phyloP scores from a whole-genome alignment of 441 rosid genomes.

The Adansonia rubrostipa region DNA sequence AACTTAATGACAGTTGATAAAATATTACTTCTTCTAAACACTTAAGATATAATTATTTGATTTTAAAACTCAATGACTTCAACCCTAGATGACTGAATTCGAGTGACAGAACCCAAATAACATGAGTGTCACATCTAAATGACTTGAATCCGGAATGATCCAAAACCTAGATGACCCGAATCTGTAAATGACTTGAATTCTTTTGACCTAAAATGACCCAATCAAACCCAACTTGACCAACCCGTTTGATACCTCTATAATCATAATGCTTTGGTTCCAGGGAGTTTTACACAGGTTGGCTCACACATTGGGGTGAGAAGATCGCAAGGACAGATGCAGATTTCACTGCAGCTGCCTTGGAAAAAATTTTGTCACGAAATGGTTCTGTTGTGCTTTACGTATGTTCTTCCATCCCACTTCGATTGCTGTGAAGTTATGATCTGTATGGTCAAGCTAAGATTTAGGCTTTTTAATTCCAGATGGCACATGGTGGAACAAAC shows the following conservation, averaged over 20 bases:
- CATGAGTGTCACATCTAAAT: neutral
- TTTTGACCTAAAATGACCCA: neutral
- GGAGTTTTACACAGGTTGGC: conserved; percentile 98
- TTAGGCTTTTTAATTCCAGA: conserved; percentile 47
- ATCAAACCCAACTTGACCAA: neutral
- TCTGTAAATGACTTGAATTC: neutral
- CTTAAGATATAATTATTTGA: neutral
- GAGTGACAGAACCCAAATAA: conserved; percentile 7
- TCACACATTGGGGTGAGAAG: conserved; percentile 96
- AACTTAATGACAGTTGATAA: neutral
- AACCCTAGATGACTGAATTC: neutral
- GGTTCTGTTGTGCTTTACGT: conserved; percentile 98
- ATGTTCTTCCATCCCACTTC: conserved; percentile 35
- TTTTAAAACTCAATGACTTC: neutral
- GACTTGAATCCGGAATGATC: neutral
- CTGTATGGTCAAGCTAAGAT: conserved; percentile 21
- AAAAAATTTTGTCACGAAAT: conserved; percentile 72
- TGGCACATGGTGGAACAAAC: conserved; percentile 99
- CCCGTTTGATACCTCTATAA: neutral
- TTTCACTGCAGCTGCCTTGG: conserved; percentile 70
- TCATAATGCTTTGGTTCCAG: conserved; percentile 43
- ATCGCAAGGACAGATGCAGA: conserved; percentile 67
- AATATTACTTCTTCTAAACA: neutral
- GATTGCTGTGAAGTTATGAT: conserved; percentile 25
- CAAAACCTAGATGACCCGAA: neutral